phyloP scores from a whole-genome alignment of 371 early-diverging fungal species.

The Blastocladiella emersonii region DNA sequence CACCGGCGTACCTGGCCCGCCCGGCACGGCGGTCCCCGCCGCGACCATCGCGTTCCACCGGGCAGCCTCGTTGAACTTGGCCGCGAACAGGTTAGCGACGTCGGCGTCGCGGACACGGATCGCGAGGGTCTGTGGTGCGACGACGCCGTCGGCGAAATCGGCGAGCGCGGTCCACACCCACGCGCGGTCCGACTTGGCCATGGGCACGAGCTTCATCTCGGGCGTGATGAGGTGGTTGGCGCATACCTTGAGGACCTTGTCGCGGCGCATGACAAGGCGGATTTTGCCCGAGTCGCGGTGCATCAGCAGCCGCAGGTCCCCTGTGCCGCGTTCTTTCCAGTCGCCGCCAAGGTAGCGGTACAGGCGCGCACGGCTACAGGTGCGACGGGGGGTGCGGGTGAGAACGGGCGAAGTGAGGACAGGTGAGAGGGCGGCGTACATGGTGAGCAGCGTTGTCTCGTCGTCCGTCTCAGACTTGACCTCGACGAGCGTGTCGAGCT shows the following conservation, averaged over 20 bases:
- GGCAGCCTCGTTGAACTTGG: conserved; percentile 52
- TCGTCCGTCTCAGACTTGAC: conserved; percentile 93
- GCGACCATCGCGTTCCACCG: conserved; percentile 8
- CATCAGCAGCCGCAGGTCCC: conserved; percentile 85
- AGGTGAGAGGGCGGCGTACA: conserved; percentile 40
- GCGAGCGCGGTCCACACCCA: conserved; percentile 89
- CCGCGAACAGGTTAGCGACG: conserved; percentile 44
- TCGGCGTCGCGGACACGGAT: too few relatives aligned
- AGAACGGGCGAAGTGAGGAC: conserved; percentile 3
- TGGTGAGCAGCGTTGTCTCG: conserved; percentile 81
- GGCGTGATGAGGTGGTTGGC: conserved; percentile 89
- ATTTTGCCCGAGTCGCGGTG: conserved; percentile 76
- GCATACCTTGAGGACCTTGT: conserved; percentile 94
- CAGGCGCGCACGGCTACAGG: conserved; percentile 82
- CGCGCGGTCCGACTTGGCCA: conserved; percentile 92
- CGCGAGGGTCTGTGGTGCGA: conserved; percentile 45
- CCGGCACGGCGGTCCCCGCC: not conserved
- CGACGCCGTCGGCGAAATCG: conserved; percentile 84
- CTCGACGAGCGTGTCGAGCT: conserved; percentile 71
- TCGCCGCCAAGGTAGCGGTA: conserved; percentile 87
- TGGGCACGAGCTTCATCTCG: conserved; percentile 78
- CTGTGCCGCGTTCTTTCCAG: conserved; percentile 98
- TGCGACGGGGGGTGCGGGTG: not conserved
- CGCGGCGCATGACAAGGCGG: conserved; percentile 92
- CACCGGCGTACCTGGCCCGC: not conserved